Conservation (phyloP, 768 basidiomycete genomes). For the Boletales sp. region DNA sequence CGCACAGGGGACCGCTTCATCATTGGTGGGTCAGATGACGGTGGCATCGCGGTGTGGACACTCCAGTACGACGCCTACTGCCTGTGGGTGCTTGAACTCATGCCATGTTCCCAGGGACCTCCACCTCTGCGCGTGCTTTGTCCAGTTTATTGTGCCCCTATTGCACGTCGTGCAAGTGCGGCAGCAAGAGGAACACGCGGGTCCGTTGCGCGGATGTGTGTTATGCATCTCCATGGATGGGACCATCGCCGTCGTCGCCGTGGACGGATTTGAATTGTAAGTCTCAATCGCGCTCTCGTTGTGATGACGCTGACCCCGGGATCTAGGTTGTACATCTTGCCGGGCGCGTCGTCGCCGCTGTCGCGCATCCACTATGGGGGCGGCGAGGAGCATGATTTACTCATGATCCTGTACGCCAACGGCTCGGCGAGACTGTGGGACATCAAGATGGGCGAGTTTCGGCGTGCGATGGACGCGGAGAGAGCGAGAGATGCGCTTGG, state of each 20-base stretch:
- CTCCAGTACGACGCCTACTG: slow-evolving; percentile 44
- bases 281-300: slow-evolving; percentile 24
- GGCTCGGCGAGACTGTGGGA: slow-evolving; percentile 87
- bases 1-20: slow-evolving; percentile 60
- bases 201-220: slow-evolving; percentile 61
- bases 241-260: slow-evolving; percentile 73
- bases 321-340: slow-evolving; percentile 71
- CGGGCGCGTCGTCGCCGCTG: slow-evolving; percentile 73
- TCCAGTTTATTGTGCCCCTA: slow-evolving; percentile 67
- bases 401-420: slow-evolving; percentile 74
- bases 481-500: slow-evolving; percentile 73
- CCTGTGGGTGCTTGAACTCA: not conserved
- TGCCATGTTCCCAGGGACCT: slow-evolving; percentile 45
- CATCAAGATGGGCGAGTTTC: slow-evolving; percentile 73
- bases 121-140: slow-evolving; percentile 67
- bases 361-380: slow-evolving; percentile 59
- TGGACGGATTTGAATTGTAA: slow-evolving; percentile 78
- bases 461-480: slow-evolving; percentile 73
- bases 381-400: slow-evolving; percentile 45
- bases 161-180: slow-evolving; percentile 51
- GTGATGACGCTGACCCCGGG: not conserved
- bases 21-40: slow-evolving; percentile 75
- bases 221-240: slow-evolving; percentile 77
- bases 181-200: slow-evolving; percentile 42
- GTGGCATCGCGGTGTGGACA: slow-evolving; percentile 73